These are phyloP conservation scores for Bruguiera parviflora DNA, from an alignment of 345 rosid species.

Conservation along the genomic window DNA sequence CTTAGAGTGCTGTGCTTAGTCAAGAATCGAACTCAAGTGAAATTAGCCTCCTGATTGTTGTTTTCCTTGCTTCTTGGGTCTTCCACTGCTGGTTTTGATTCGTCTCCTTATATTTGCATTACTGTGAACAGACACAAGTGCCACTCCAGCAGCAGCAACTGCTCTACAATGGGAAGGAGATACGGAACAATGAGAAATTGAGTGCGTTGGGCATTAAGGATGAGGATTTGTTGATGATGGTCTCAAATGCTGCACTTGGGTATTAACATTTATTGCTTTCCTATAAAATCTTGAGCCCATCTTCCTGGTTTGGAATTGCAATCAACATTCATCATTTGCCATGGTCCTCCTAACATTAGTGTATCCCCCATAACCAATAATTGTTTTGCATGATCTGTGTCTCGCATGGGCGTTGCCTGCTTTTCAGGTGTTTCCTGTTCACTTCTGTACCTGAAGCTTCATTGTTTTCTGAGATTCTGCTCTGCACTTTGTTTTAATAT, in stretches of 20 bases:
- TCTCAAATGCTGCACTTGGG: conserved; percentile 54
- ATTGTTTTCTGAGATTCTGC: neutral
- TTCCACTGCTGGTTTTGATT: neutral
- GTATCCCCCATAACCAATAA: no score
- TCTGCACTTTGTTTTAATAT: neutral
- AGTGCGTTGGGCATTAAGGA: conserved; percentile 83
- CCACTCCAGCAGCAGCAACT: conserved; percentile 87
- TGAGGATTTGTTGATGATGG: conserved; percentile 95
- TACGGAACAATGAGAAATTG: conserved; percentile 66
- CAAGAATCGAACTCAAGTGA: neutral
- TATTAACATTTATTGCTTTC: conserved; percentile 11
- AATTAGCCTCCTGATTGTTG: neutral
- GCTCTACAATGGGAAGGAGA: conserved; percentile 80
- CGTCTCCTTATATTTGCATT: conserved; percentile 4
- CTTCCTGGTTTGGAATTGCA: neutral
- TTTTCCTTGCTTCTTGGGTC: neutral
- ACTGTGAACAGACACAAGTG: conserved; percentile 61
- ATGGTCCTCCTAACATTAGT: no score
- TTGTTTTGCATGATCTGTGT: no score
- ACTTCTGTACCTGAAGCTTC: neutral
- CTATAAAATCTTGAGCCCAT: neutral
- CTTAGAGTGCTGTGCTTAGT: no score
- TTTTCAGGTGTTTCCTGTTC: no score
- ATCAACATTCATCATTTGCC: no score
- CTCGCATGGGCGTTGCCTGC: no score